phyloP scores from a whole-genome alignment of 768 basidiomycete species.

The Auricularia heimuer region DNA sequence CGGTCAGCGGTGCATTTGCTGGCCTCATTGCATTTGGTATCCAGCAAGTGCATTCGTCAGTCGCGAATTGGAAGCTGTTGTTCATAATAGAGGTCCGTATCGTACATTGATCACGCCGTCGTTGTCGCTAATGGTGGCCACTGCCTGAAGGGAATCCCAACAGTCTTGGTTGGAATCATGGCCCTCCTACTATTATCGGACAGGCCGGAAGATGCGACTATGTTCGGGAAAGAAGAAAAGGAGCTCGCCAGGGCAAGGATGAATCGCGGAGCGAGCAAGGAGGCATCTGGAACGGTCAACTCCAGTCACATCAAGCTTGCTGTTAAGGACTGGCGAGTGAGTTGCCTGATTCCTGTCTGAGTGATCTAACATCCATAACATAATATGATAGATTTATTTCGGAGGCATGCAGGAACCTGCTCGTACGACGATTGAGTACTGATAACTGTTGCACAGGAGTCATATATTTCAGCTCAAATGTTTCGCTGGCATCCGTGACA shows the following conservation, averaged over 20 bases:
- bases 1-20: constrained; percentile 76
- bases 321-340: constrained; percentile 62
- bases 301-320: constrained; percentile 44
- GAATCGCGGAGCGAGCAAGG: background rate
- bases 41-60: constrained; percentile 39
- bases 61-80: constrained; percentile 10
- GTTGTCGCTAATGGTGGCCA: background rate
- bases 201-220: constrained; percentile 56
- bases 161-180: constrained; percentile 51
- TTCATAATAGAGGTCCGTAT: constrained; percentile 10
- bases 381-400: constrained; percentile 7
- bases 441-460: constrained; percentile 16
- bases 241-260: background rate
- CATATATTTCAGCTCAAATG: constrained; percentile 71
- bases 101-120: background rate
- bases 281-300: background rate
- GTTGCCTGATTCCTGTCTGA: constrained; percentile 7
- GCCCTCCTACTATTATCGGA: constrained; percentile 52
- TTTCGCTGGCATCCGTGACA: constrained; percentile 66
- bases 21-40: constrained; percentile 78
- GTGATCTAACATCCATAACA: background rate
- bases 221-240: constrained; percentile 39
- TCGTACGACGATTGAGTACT: background rate
- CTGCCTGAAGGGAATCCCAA: constrained; percentile 47
- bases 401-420: constrained; percentile 30